phyloP scores from a whole-genome alignment of 371 early-diverging fungal species.

The Mucor mucedo region DNA sequence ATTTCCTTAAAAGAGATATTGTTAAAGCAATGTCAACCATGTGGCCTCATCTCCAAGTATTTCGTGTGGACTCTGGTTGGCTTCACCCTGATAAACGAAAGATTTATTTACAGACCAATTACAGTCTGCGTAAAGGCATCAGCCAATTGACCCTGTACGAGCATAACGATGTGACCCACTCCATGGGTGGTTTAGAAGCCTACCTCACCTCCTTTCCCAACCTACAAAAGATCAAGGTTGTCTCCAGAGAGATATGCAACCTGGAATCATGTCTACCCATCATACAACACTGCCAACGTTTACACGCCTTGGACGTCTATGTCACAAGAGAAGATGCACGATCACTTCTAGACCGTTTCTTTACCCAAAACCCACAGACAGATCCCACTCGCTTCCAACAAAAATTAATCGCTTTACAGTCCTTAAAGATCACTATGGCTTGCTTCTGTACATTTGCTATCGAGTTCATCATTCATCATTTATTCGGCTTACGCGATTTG shows the following conservation, averaged over 20 bases:
- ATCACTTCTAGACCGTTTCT: background rate
- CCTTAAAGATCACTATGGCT: slow-evolving; percentile 1
- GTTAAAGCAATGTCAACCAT: background rate
- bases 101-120: slow-evolving; percentile 14
- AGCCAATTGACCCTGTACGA: slow-evolving; percentile 5
- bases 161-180: slow-evolving; percentile 10
- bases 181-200: background rate
- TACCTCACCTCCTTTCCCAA: slow-evolving; percentile 11
- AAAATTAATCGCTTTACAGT: background rate
- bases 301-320: slow-evolving; percentile 4
- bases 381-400: background rate
- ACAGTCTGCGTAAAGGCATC: slow-evolving; percentile 5
- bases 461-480: slow-evolving; percentile 5
- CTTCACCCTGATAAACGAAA: slow-evolving; percentile 3
- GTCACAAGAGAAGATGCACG: slow-evolving; percentile 5
- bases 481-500: background rate
- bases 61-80: slow-evolving; percentile 10
- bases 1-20: slow-evolving; percentile 3
- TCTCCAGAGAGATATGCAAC: slow-evolving; percentile 5
- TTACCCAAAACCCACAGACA: background rate
- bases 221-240: slow-evolving; percentile 13
- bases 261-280: slow-evolving; percentile 8
- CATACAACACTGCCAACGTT: background rate
- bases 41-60: slow-evolving; percentile 3
- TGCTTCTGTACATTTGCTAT: slow-evolving; percentile 7